Evolutionary conservation across 2,329 filamentous ascomycete genomes (phyloP), one percentile per base, ranked within the genome.

Genomic region (Akanthomyces dipterigenus): DNA sequence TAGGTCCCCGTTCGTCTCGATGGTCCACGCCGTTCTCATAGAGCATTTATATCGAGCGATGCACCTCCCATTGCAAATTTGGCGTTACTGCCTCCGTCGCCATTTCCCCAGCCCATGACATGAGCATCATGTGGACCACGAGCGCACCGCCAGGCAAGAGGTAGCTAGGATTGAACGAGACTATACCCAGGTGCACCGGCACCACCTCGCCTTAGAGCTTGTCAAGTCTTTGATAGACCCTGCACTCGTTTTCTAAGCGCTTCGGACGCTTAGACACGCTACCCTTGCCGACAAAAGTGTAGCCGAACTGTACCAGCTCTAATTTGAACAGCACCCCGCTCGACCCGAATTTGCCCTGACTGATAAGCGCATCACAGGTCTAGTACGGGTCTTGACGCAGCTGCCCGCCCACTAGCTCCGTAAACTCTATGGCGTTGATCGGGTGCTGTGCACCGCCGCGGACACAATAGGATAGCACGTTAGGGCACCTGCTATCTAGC

Each of bases 61-160:
- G 45, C 46, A 56, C 55, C 53, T 65, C 54, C 22, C 46, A 26
- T 42, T 6, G 4, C 9, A 59, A 38, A 38, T 63, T n/a, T n/a
- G 40, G 18, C 43, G n/a, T 18, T 22, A 18, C 26, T 24, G 20
- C 51, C 9, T 49, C 50, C 36, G 31, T 28, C 54, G 31, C 55
- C 55, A 66, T 9, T 9, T 31, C 63, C 31, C 68, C 66, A 8
- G 26, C 65, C 67, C 67, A 69, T 36, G 65, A 66, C 66, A 69
- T 67, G 16, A 69, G 63, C 66, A 69, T 63, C 64, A 67, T 66
- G 46, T 66, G 31, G n/a, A n/a, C n/a, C n/a, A n/a, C n/a, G n/a
- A n/a, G n/a, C n/a, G n/a, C n/a, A n/a, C n/a, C n/a, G n/a, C 63
- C 65, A 24, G 64, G 61, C 31, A 69, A 48, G 18, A 64, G 22